These are phyloP conservation scores for Lasiosphaeria miniovina DNA, from an alignment of 495 filamentous ascomycete genomes.

Conservation along the genomic window DNA sequence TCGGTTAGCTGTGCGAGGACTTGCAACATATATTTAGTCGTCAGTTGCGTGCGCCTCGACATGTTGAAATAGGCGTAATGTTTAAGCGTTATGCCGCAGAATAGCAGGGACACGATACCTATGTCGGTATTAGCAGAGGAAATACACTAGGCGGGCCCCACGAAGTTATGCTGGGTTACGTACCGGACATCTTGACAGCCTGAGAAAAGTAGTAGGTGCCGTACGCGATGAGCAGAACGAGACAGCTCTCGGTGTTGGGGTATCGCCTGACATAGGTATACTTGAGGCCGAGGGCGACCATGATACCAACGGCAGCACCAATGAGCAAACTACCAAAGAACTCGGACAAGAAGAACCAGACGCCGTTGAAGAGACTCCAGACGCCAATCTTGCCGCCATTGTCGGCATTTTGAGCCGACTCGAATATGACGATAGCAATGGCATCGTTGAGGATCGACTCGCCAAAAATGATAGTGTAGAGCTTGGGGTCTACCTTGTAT, in stretches of 20 bases:
- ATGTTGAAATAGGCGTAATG: constrained; percentile 99
- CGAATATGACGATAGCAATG: constrained; percentile 96
- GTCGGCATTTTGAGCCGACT: constrained; percentile 84
- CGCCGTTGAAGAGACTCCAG: constrained; percentile 78
- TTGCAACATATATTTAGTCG: constrained; percentile 97
- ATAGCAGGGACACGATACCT: constrained; percentile 96
- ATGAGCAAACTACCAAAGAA: constrained; percentile 94
- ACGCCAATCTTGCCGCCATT: constrained; percentile 61
- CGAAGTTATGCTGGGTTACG: constrained; percentile 18
- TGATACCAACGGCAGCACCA: constrained; percentile 80
- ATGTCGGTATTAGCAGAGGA: constrained; percentile 17
- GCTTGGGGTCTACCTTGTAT: constrained; percentile 97
- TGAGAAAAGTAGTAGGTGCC: constrained; percentile 97
- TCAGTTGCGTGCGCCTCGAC: constrained; percentile 94
- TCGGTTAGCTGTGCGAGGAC: constrained; percentile 92
- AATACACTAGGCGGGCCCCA: neutral
- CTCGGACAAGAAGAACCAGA: constrained; percentile 90
- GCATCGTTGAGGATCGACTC: constrained; percentile 98
- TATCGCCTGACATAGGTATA: constrained; percentile 88
- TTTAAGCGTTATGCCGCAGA: constrained; percentile 97
- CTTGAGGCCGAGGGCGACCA: constrained; percentile 82
- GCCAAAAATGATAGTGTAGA: constrained; percentile 97
- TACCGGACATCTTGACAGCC: constrained; percentile 90
- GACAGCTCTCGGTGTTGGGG: constrained; percentile 93
- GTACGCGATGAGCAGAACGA: constrained; percentile 91